Conservation (phyloP, 2,329 filamentous ascomycete species). For the Pseudogymnoascus sp. region DNA sequence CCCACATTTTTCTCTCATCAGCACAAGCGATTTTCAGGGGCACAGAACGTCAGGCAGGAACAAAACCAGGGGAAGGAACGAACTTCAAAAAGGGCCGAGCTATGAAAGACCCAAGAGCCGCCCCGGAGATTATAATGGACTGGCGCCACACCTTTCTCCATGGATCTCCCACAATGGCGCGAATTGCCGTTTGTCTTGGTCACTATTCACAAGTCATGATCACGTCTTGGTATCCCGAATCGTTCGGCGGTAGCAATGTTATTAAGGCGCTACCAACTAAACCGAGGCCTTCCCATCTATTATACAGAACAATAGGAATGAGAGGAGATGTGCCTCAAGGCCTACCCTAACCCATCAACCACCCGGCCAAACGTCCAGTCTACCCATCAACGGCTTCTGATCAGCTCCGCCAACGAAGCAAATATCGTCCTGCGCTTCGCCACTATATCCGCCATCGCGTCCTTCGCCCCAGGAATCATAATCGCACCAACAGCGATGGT, state of each 20-base stretch:
- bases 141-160: not conserved
- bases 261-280: not conserved
- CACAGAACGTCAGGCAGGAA: not conserved
- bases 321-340: not conserved
- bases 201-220: not conserved
- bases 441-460: not conserved
- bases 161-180: not conserved
- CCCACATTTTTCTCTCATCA: not conserved
- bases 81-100: not conserved
- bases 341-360: not conserved
- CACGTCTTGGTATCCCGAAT: not conserved
- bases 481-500: conserved; percentile 17
- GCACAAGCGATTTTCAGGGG: not conserved
- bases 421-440: not conserved
- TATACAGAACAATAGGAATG: not conserved
- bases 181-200: not conserved
- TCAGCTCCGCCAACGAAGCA: not conserved
- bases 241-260: not conserved
- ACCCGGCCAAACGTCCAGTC: not conserved
- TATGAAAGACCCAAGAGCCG: not conserved
- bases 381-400: not conserved
- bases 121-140: not conserved
- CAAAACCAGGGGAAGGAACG: not conserved
- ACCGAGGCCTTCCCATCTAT: not conserved
- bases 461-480: not conserved